Percentiles rank a stretch among this genome's conserved stretches.
Evolutionary conservation across 768 basidiomycete species (phyloP).

Genomic region (Cystofilobasidium bisporidii): DNA sequence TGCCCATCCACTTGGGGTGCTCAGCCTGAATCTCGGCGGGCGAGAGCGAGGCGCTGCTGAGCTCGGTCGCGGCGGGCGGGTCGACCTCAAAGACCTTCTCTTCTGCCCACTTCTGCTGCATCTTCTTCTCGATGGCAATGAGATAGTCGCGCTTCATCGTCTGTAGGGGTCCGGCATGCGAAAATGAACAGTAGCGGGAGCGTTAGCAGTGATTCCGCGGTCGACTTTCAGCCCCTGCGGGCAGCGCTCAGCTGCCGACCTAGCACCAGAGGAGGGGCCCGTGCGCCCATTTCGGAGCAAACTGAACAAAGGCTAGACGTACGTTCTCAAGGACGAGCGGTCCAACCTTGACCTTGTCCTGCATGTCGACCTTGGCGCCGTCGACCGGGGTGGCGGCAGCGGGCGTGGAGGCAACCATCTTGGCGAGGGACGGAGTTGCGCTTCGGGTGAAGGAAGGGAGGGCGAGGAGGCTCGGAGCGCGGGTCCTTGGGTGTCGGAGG

Average conservation of each 20-base stretch:
- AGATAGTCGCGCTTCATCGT: conserved; percentile 89
- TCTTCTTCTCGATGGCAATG: conserved; percentile 68
- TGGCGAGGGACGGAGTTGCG: conserved; percentile 1
- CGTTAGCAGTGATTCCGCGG: too few relatives aligned
- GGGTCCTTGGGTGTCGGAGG: neutral
- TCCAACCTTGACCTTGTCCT: conserved; percentile 26
- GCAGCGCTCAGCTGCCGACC: too few relatives aligned
- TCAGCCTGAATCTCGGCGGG: conserved; percentile 58
- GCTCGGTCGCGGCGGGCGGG: conserved; percentile 56
- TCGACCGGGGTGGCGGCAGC: neutral
- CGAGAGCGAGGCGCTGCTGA: conserved; percentile 47
- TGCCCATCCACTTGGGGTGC: conserved; percentile 95
- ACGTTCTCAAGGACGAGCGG: conserved; percentile 28
- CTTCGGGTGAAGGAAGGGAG: neutral
- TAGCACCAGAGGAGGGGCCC: too few relatives aligned
- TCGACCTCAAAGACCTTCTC: conserved; percentile 74
- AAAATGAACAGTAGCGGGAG: neutral
- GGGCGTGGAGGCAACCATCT: conserved; percentile 13
- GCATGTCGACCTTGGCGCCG: conserved; percentile 12
- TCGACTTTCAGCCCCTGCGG: too few relatives aligned
- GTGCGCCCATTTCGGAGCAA: too few relatives aligned
- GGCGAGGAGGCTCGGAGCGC: neutral
- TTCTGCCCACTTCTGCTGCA: conserved; percentile 69
- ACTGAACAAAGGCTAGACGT: neutral
- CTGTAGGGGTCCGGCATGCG: conserved; percentile 42